Conservation (phyloP, 78 protist genomes). For the Tieghemostelium lacteum region DNA sequence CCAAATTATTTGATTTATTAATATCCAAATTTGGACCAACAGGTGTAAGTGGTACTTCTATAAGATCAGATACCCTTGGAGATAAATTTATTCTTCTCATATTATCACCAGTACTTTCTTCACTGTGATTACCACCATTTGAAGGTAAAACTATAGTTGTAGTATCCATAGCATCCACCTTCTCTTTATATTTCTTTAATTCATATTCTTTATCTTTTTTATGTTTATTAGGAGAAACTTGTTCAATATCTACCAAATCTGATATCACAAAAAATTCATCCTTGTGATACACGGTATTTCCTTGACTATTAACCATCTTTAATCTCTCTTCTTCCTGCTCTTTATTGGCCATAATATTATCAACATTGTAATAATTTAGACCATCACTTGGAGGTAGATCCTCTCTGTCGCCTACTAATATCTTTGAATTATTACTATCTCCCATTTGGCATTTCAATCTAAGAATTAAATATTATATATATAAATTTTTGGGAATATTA, state of each 20-base stretch:
- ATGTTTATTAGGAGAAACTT: background rate
- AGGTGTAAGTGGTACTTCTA: background rate
- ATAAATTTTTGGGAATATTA: no score
- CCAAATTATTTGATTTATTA: no score
- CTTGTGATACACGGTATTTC: background rate
- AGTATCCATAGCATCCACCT: background rate
- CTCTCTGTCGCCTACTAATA: no score
- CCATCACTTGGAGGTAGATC: no score
- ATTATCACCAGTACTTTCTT: background rate
- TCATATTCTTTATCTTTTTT: background rate
- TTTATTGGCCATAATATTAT: no score
- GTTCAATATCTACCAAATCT: background rate
- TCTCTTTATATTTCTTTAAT: background rate
- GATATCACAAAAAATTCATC: conserved; percentile 19
- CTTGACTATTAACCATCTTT: background rate
- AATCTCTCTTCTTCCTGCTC: no score
- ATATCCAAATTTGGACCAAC: background rate
- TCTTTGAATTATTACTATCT: no score
- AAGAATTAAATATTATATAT: no score
- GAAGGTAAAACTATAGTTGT: background rate
- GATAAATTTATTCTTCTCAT: background rate
- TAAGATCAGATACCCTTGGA: background rate
- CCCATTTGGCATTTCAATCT: no score
- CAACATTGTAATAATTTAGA: no score
- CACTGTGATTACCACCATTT: background rate